Percentiles rank a stretch among this genome's conserved stretches.
Conservation (phyloP, 2,329 filamentous ascomycete genomes). For the Ascochyta viciae-villosae region DNA sequence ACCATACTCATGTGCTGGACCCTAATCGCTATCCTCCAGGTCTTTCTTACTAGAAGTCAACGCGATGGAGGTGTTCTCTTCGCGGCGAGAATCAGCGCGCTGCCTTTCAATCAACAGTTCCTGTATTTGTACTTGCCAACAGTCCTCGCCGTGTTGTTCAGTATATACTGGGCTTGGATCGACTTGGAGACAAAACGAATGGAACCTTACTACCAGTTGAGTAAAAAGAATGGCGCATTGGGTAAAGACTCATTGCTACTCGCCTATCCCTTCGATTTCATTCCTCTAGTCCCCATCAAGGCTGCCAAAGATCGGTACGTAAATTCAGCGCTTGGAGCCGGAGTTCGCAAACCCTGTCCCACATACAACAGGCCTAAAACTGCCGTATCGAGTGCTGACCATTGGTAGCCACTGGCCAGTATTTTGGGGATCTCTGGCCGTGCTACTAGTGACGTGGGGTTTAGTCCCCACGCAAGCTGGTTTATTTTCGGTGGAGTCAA, state of each 20-base stretch:
- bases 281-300: slow-evolving; percentile 53
- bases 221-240: slow-evolving; percentile 52
- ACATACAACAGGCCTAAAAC: background rate
- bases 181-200: slow-evolving; percentile 66
- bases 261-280: slow-evolving; percentile 61
- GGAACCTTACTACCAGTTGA: slow-evolving; percentile 67
- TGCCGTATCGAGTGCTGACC: slow-evolving; percentile 8
- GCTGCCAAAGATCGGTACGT: slow-evolving; percentile 45
- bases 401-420: slow-evolving; percentile 60
- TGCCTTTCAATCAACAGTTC: slow-evolving; percentile 55
- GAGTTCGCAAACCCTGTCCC: too few species aligned
- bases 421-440: slow-evolving; percentile 55
- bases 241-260: slow-evolving; percentile 59
- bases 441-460: slow-evolving; percentile 62
- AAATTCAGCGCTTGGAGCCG: background rate
- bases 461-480: slow-evolving; percentile 64
- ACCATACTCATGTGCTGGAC: slow-evolving; percentile 21
- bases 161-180: slow-evolving; percentile 65
- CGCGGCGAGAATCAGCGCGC: slow-evolving; percentile 40
- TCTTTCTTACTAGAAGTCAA: slow-evolving; percentile 52
- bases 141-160: slow-evolving; percentile 62
- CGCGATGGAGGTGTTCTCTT: slow-evolving; percentile 54
- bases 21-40: slow-evolving; percentile 56
- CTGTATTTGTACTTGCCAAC: slow-evolving; percentile 60
- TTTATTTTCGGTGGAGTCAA: slow-evolving; percentile 54